These are phyloP conservation scores for Vitis rupestris DNA, from an alignment of 164 flowering plant species.

Conservation along the genomic window DNA sequence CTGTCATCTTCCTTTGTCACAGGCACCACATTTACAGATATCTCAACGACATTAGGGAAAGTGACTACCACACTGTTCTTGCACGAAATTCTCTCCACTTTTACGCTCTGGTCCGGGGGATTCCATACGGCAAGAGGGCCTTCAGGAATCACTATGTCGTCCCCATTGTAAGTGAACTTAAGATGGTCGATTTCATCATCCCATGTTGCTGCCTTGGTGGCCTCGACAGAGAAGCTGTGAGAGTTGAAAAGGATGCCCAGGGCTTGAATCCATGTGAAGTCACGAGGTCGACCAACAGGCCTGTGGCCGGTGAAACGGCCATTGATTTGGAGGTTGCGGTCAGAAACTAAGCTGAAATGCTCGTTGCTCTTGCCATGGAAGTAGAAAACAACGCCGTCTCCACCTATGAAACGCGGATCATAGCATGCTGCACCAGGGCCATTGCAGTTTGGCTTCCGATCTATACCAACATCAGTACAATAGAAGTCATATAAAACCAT, in stretches of 20 bases:
- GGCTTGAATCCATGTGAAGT: slow-evolving; percentile 81
- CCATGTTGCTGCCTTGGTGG: slow-evolving; percentile 47
- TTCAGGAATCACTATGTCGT: slow-evolving; percentile 31
- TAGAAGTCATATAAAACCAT: no score
- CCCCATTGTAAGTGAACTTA: slow-evolving; percentile 46
- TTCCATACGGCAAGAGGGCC: slow-evolving; percentile 42
- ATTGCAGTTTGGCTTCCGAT: slow-evolving; percentile 60
- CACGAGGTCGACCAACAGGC: slow-evolving; percentile 55
- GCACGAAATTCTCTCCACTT: slow-evolving; percentile 32
- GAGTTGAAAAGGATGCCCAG: slow-evolving; percentile 57
- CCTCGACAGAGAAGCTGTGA: slow-evolving; percentile 51
- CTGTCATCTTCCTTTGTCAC: slow-evolving; percentile 39
- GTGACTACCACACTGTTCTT: slow-evolving; percentile 38
- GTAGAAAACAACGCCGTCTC: slow-evolving; percentile 71
- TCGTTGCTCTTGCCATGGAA: slow-evolving; percentile 70
- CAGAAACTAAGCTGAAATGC: slow-evolving; percentile 63
- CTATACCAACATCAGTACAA: slow-evolving; percentile 16
- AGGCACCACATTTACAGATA: slow-evolving; percentile 44
- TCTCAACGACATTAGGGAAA: slow-evolving; percentile 31
- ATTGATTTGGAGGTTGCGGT: slow-evolving; percentile 50
- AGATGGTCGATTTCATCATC: slow-evolving; percentile 52
- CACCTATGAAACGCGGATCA: slow-evolving; percentile 79
- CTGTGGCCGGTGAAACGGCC: slow-evolving; percentile 61
- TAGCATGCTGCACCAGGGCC: slow-evolving; percentile 67
- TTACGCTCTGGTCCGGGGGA: slow-evolving; percentile 27